Base-by-base conservation (phyloP, 148 eudicot species). In the Nyssa sinensis region DNA sequence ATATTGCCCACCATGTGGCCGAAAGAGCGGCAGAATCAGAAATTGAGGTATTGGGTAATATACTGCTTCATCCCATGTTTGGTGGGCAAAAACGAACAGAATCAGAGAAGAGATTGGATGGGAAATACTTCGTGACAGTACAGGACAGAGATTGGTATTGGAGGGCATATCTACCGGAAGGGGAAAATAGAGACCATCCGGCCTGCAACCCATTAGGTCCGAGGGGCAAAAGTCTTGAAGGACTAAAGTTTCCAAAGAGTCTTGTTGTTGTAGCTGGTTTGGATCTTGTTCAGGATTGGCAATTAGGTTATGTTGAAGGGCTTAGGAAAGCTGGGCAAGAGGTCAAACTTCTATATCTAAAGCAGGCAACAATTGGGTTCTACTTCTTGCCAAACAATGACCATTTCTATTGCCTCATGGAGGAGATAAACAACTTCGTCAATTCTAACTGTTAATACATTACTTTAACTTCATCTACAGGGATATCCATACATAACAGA, bases 61-160 rank as follows among this genome's bases (percentile, higher is more conserved):
- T 93, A 0, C 81, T 93, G 0, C 85, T 93, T 0, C 93, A 93
- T 47, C 93, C 97, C 0, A 75, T 92, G 86, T 88, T 90, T 33
- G 94, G 97, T 7, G 97, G 97, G 19, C 77, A 85, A 57, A 69
- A 67, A 49, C 79, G 97, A 72, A 90, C 79, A 0, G 93, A 88
- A 17, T 88, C 91, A 2, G 97, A 93, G 75, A 77, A 37, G 58
- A 75, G 79, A 10, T 76, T 93, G 35, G 97, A 93, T 39, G 95
- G 93, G 27, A 90, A 88, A 29, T 93, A 90, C 49, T 93, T 93
- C 31, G 90, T 90, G 1, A 88, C 86, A 25, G 55, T 93, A 31
- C 91, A 87, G 25, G 97, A 93, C 64, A 75, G 97, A 16, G 97
- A 93, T 83, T 93, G 97, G 97, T 93, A 93, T 59, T 93, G 97